These are phyloP conservation scores for Trypanosomatidae sp. DNA, from an alignment of 208 protist genomes.

Conservation along the genomic window DNA sequence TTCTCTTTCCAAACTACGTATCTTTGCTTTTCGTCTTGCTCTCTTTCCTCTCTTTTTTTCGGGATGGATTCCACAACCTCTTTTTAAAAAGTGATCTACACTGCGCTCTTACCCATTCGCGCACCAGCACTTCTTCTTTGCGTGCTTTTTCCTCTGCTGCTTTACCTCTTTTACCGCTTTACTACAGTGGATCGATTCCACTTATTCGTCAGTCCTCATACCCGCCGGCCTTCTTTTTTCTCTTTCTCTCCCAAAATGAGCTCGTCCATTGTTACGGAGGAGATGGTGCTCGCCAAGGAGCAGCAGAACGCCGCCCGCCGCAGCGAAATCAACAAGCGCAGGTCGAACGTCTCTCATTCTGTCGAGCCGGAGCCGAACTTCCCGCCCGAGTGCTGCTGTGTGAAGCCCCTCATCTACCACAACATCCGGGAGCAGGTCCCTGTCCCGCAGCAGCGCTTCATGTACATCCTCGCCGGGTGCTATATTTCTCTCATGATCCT, in stretches of 20 bases:
- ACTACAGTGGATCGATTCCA: too few relatives aligned
- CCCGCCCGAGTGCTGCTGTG: slow-evolving; percentile 78
- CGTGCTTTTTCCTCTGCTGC: too few relatives aligned
- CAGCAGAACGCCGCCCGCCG: slow-evolving; percentile 51
- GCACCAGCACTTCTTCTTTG: too few relatives aligned
- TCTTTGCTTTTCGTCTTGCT: too few relatives aligned
- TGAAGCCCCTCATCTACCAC: slow-evolving; percentile 84
- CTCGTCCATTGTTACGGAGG: slow-evolving; percentile 53
- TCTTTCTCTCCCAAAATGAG: background rate
- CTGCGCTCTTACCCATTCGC: too few relatives aligned
- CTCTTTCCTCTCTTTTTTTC: too few relatives aligned
- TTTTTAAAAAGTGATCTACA: too few relatives aligned
- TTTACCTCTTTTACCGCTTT: too few relatives aligned
- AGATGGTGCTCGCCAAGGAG: slow-evolving; percentile 82
- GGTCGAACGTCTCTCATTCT: slow-evolving; percentile 20
- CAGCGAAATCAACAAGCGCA: slow-evolving; percentile 37
- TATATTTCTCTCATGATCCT: slow-evolving; percentile 62
- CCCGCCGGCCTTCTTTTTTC: background rate
- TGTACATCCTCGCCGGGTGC: slow-evolving; percentile 73
- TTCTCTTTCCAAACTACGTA: too few relatives aligned
- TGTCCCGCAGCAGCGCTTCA: slow-evolving; percentile 72
- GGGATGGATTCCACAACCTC: too few relatives aligned
- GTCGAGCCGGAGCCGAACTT: slow-evolving; percentile 76
- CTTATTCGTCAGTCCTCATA: background rate
- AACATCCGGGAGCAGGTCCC: slow-evolving; percentile 82